A percentile compares a stretch with the other conserved stretches of the same genome.
Conservation (phyloP, 2,329 filamentous ascomycete genomes). For the Aspergillus amoenus region DNA sequence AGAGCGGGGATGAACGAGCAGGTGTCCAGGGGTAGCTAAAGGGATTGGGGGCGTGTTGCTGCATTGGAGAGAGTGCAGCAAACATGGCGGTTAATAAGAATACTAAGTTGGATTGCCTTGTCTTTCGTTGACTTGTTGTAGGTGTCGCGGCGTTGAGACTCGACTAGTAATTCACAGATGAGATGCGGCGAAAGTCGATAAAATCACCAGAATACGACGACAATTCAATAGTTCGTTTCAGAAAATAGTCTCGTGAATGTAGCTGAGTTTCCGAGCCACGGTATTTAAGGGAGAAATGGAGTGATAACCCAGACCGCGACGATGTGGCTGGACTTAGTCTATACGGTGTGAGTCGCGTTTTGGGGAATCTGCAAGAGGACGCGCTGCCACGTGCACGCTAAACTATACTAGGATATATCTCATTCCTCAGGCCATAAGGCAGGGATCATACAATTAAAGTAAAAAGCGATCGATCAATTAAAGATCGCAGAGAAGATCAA, state of each 20-base stretch:
- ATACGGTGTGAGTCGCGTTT: slow-evolving; percentile 9
- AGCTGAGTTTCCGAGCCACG: neutral
- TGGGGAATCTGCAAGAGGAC: neutral
- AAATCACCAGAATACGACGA: neutral
- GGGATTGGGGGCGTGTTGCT: slow-evolving; percentile 12
- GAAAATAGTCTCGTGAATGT: neutral
- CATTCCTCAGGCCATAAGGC: slow-evolving; percentile 23
- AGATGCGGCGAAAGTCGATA: neutral
- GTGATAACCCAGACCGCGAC: neutral
- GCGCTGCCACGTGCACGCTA: slow-evolving; percentile 17
- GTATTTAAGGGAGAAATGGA: neutral
- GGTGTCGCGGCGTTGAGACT: neutral
- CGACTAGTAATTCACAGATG: neutral
- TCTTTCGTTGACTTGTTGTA: neutral
- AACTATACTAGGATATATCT: slow-evolving; percentile 14
- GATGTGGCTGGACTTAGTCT: slow-evolving; percentile 1
- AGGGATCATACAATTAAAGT: neutral
- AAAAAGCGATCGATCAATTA: neutral
- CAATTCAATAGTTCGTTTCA: neutral
- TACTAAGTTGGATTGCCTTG: neutral
- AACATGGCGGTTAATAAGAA: slow-evolving; percentile 26
- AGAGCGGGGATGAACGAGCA: slow-evolving; percentile 25
- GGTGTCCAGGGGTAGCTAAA: slow-evolving; percentile 25
- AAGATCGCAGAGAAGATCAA: slow-evolving; percentile 21
- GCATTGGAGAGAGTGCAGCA: slow-evolving; percentile 24